Conservation (phyloP, 768 basidiomycete species). For the Boletus fagicola region DNA sequence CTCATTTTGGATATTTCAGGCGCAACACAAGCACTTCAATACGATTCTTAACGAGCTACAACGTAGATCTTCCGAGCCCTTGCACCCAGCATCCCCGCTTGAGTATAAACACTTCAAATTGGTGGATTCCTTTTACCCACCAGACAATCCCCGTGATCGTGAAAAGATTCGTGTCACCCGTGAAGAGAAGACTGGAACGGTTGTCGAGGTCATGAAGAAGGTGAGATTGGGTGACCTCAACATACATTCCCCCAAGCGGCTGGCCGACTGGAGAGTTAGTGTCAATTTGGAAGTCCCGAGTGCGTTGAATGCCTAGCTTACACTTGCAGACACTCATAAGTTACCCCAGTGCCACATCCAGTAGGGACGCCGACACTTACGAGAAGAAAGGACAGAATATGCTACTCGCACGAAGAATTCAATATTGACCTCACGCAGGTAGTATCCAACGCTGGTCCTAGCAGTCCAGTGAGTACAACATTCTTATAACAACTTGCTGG, state of each 20-base stretch:
- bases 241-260: slow-evolving; percentile 75
- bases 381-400: slow-evolving; percentile 85
- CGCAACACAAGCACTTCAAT: slow-evolving; percentile 88
- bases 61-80: slow-evolving; percentile 49
- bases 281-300: slow-evolving; percentile 90
- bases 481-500: neutral
- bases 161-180: slow-evolving; percentile 81
- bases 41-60: slow-evolving; percentile 80
- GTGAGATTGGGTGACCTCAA: slow-evolving; percentile 84
- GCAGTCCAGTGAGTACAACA: slow-evolving; percentile 45
- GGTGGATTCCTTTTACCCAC: slow-evolving; percentile 73
- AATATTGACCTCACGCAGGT: slow-evolving; percentile 94
- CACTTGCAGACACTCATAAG: neutral
- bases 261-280: slow-evolving; percentile 90
- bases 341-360: slow-evolving; percentile 61
- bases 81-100: slow-evolving; percentile 56
- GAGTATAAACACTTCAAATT: slow-evolving; percentile 75
- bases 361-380: slow-evolving; percentile 58
- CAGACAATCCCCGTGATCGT: slow-evolving; percentile 37
- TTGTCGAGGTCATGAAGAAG: slow-evolving; percentile 74
- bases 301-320: slow-evolving; percentile 37
- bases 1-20: slow-evolving; percentile 41
- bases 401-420: slow-evolving; percentile 93
- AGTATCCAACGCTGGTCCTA: slow-evolving; percentile 48
- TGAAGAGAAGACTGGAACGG: slow-evolving; percentile 66